Percentiles rank a stretch among this genome's conserved stretches.
These are phyloP conservation scores for Coprinopsis cinerea DNA, from an alignment of 768 basidiomycete species.

Conservation along the genomic window DNA sequence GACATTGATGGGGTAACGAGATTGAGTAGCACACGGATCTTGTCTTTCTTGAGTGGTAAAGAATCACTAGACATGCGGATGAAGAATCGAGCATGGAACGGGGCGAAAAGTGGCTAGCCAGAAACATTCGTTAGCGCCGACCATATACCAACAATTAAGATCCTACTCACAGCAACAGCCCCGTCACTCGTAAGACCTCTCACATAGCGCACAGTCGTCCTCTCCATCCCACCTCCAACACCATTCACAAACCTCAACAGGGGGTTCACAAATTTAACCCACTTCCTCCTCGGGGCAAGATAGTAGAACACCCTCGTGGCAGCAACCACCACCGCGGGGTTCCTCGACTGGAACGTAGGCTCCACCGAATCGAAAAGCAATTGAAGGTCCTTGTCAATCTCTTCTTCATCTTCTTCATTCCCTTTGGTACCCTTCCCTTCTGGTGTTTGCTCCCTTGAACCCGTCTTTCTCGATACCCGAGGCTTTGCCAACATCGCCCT, in stretches of 20 bases:
- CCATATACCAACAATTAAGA: not conserved
- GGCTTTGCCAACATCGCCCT: slow-evolving; percentile 78
- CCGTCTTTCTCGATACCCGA: too few species aligned
- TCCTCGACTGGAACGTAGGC: slow-evolving; percentile 79
- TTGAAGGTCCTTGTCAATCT: slow-evolving; percentile 73
- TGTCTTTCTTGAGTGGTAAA: slow-evolving; percentile 60
- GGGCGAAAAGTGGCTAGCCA: slow-evolving; percentile 56
- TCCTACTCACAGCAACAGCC: slow-evolving; percentile 54
- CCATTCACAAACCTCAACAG: slow-evolving; percentile 64
- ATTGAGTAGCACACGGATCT: slow-evolving; percentile 67
- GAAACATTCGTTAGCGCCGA: not conserved
- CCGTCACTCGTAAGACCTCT: slow-evolving; percentile 42
- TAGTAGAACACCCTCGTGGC: slow-evolving; percentile 73
- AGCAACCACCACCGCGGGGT: slow-evolving; percentile 84
- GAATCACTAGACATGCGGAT: slow-evolving; percentile 60
- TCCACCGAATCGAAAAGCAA: slow-evolving; percentile 67
- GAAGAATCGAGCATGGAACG: slow-evolving; percentile 61
- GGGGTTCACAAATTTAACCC: slow-evolving; percentile 58
- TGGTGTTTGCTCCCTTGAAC: too few species aligned
- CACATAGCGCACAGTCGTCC: slow-evolving; percentile 70
- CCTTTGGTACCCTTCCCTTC: slow-evolving; percentile 1
- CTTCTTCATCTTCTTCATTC: slow-evolving; percentile 29
- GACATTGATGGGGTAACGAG: slow-evolving; percentile 42
- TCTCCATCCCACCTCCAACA: slow-evolving; percentile 63
- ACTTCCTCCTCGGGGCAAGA: slow-evolving; percentile 51